Evolutionary conservation across 1,284 basidiomycete species (phyloP), one percentile per base, ranked within the genome.

Genomic region (Laetiporus sulphureus): DNA sequence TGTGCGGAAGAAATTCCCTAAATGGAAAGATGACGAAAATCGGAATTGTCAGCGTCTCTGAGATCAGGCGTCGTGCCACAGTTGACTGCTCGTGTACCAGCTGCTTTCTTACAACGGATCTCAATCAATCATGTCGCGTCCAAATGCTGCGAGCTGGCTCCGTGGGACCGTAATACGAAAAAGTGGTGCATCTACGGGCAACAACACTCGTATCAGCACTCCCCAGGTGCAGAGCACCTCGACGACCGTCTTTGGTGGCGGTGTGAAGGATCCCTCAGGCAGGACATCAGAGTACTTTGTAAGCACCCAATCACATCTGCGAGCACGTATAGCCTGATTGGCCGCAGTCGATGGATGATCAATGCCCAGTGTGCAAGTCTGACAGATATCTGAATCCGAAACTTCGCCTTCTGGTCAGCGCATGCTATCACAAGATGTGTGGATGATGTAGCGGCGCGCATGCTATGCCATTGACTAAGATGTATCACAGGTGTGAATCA

Each of bases 391-490:
- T 98, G 48, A 97, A 98, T 58, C 92, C 93, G 12, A 92, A 93
- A 56, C 71, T 99, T 20, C 82, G 95, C 32, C 71, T 99, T 35
- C 75, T 99, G 43, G 94, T 99, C 48, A 94, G 92, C 58, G 79
- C 90, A 24, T 99, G 96, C 64, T 99, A 98, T 65, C 96, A 99
- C 69, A 97, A 97, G 74, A 95, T 98, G 94, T 91, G 51, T 46
- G 75, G 53, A 24, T 20, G 16, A 13, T 30, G 25, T 32, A 20
- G 23, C 16, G 5, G 29, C 10, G 10, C 11, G 0, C 8, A 15
- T 25, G 16, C 1, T 16, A 12, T 32, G 18, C 18, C 19, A 18
- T 20, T 24, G 11, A 33, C 10, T 36, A 51, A 32, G 23, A 39
- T 41, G n/a, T 52, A 29, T 48, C 37, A 12, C 30, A 94, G 91